These are phyloP conservation scores for Fusarium oligoseptatum DNA, from an alignment of 2,329 filamentous ascomycete genomes.

Conservation along the genomic window DNA sequence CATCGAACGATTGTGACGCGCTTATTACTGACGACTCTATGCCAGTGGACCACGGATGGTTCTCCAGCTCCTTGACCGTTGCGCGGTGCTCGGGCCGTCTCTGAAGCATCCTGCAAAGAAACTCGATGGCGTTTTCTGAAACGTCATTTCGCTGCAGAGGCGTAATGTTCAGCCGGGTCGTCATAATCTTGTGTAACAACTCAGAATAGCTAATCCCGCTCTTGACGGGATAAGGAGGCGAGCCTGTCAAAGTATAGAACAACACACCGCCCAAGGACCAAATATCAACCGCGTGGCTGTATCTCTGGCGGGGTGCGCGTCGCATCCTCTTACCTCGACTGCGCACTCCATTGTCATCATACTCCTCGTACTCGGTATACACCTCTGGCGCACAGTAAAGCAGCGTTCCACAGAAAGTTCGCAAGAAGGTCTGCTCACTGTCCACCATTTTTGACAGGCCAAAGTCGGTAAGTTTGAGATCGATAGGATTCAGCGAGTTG, in stretches of 20 bases:
- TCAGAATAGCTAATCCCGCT: conserved; percentile 82
- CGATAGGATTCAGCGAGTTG: conserved; percentile 76
- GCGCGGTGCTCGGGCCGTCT: conserved; percentile 83
- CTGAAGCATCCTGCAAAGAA: conserved; percentile 83
- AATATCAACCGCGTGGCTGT: conserved; percentile 92
- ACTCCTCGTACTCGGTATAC: conserved; percentile 79
- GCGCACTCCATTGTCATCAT: conserved; percentile 77
- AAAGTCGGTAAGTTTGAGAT: conserved; percentile 95
- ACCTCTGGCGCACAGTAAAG: conserved; percentile 98
- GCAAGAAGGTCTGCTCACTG: conserved; percentile 89
- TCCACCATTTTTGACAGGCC: conserved; percentile 95
- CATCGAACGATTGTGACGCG: conserved; percentile 67
- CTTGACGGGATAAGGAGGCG: conserved; percentile 84
- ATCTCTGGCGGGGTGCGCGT: conserved; percentile 72
- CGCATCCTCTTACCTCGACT: conserved; percentile 73
- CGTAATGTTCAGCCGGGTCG: conserved; percentile 73
- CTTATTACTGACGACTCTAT: conserved; percentile 46
- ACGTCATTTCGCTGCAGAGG: conserved; percentile 72
- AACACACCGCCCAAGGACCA: conserved; percentile 96
- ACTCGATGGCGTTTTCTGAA: conserved; percentile 77
- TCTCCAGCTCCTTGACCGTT: conserved; percentile 76
- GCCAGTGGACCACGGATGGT: conserved; percentile 78
- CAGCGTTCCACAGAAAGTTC: conserved; percentile 96
- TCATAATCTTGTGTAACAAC: conserved; percentile 90
- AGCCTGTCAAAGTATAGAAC: conserved; percentile 85